Conservation (phyloP, 495 filamentous ascomycete species). For the Trichoderma erinaceum region DNA sequence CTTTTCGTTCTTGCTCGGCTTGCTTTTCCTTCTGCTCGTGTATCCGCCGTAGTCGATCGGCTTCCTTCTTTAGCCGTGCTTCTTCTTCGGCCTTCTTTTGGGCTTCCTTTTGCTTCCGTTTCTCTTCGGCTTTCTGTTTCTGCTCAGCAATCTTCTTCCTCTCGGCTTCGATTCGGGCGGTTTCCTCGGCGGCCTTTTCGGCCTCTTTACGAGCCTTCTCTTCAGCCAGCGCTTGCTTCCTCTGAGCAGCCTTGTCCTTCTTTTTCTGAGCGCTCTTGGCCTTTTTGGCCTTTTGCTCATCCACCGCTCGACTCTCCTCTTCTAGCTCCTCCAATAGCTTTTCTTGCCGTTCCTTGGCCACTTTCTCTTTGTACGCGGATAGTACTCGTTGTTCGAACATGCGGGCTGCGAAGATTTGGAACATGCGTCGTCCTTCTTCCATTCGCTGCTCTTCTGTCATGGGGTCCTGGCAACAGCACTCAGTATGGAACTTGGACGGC, state of each 20-base stretch:
- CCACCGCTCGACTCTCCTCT: conserved; percentile 68
- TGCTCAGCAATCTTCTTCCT: conserved; percentile 70
- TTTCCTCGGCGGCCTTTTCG: conserved; percentile 88
- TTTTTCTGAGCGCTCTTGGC: conserved; percentile 87
- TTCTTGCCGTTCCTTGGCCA: conserved; percentile 82
- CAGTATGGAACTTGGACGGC: conserved; percentile 24
- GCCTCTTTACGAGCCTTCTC: conserved; percentile 81
- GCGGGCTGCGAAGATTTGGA: conserved; percentile 96
- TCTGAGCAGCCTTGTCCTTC: conserved; percentile 80
- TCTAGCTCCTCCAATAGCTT: conserved; percentile 88
- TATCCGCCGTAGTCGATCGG: conserved; percentile 66
- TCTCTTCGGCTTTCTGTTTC: conserved; percentile 74
- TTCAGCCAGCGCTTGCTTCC: conserved; percentile 82
- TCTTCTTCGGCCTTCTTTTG: conserved; percentile 87
- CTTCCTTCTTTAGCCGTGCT: conserved; percentile 72
- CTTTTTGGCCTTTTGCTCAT: conserved; percentile 83
- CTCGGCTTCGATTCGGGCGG: conserved; percentile 66
- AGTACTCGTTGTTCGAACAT: conserved; percentile 99
- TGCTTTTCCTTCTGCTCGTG: conserved; percentile 86
- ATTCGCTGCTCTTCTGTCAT: conserved; percentile 98
- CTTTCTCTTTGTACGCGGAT: conserved; percentile 94
- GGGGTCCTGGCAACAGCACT: conserved; percentile 60
- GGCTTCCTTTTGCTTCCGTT: conserved; percentile 77
- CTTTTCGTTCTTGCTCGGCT: conserved; percentile 78
- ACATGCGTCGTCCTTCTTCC: conserved; percentile 98